Evolutionary conservation across 768 basidiomycete genomes (phyloP).

Genomic region (Pleurotus eryngii): DNA sequence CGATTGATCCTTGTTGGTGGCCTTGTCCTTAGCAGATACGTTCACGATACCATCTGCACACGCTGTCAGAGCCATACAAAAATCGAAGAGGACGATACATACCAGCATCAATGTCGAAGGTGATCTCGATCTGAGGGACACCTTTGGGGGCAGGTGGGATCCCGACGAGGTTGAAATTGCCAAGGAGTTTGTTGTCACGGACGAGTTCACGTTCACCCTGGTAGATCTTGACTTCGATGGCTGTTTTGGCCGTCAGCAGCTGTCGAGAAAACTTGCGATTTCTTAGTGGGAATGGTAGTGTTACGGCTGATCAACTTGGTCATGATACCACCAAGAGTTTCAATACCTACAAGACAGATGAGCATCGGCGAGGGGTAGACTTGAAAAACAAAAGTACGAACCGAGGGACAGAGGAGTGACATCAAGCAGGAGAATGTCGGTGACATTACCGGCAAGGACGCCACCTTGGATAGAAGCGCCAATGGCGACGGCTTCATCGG

Average conservation of each 20-base stretch:
- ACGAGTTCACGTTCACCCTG: constrained; percentile 99
- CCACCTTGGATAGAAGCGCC: constrained; percentile 98
- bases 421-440: constrained; percentile 90
- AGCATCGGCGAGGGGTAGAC: no score
- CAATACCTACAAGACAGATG: constrained; percentile 53
- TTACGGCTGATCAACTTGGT: constrained; percentile 98
- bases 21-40: constrained; percentile 94
- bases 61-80: neutral
- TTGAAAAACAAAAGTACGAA: constrained; percentile 27
- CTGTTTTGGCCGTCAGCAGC: constrained; percentile 99
- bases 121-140: constrained; percentile 84
- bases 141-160: constrained; percentile 87
- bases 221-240: constrained; percentile 99
- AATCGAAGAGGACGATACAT: constrained; percentile 16
- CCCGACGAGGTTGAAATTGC: constrained; percentile 99
- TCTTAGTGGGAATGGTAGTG: constrained; percentile 99
- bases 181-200: constrained; percentile 96
- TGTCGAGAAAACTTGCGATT: constrained; percentile 98
- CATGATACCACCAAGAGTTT: constrained; percentile 99
- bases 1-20: constrained; percentile 85
- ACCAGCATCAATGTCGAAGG: constrained; percentile 97
- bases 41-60: constrained; percentile 88
- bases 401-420: constrained; percentile 97
- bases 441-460: constrained; percentile 94
- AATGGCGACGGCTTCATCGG: constrained; percentile 98